Evolutionary conservation across 2,329 filamentous ascomycete species (phyloP).

Genomic region (Ophiognomonia clavigignenti-juglandacearum): DNA sequence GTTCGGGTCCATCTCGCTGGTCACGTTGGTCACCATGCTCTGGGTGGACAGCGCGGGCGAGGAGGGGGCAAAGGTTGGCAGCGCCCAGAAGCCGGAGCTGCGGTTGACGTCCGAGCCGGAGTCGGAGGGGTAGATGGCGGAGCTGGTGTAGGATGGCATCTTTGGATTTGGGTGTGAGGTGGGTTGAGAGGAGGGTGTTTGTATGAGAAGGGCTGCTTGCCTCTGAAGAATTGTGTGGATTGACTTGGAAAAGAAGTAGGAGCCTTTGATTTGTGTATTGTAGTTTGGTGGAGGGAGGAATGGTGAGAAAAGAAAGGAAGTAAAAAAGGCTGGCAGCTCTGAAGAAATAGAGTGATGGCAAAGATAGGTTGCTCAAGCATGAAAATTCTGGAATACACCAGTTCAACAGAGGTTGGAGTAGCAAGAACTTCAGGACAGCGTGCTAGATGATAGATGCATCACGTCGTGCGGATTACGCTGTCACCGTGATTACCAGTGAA

Average conservation of each 20-base stretch:
- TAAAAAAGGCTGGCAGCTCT: too few species aligned
- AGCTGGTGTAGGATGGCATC: neutral
- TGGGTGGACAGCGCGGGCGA: neutral
- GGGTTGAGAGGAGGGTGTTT: neutral
- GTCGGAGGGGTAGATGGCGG: slow-evolving; percentile 3
- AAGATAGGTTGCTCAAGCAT: too few species aligned
- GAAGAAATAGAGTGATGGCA: too few species aligned
- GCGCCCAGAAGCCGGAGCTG: slow-evolving; percentile 7
- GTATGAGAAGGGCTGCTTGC: neutral
- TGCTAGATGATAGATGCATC: too few species aligned
- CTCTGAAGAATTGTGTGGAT: neutral
- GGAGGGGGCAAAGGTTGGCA: slow-evolving; percentile 2
- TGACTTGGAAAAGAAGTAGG: neutral
- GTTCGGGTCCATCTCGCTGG: neutral
- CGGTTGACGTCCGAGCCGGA: slow-evolving; percentile 2
- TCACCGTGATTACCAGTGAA: too few species aligned
- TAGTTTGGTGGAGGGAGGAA: too few species aligned
- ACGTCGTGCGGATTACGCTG: too few species aligned
- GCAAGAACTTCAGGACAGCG: too few species aligned
- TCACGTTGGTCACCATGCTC: slow-evolving; percentile 1
- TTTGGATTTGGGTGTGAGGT: neutral
- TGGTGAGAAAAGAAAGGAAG: too few species aligned
- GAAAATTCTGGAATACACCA: too few species aligned
- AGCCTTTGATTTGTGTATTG: too few species aligned
- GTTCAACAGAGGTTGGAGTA: too few species aligned